phyloP scores from a whole-genome alignment of 176 grass and related monocot species.

The Rhynchospora pubera region DNA sequence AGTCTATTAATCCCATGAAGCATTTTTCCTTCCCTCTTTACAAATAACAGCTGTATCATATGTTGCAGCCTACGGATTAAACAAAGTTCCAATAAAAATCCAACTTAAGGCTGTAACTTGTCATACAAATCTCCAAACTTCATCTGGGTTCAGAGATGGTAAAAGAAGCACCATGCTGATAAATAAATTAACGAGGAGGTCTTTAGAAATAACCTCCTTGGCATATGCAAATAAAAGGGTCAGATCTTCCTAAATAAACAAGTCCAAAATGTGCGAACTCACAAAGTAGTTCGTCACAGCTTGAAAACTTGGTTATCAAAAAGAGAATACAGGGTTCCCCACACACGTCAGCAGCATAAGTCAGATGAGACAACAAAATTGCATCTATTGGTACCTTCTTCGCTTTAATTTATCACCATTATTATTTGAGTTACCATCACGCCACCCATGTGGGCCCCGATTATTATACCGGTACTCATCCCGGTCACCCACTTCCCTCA shows the following conservation, averaged over 20 bases:
- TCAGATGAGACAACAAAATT: background rate
- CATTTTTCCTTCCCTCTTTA: background rate
- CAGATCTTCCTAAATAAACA: background rate
- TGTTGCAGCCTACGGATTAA: background rate
- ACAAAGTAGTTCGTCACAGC: background rate
- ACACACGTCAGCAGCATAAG: background rate
- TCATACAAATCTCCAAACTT: background rate
- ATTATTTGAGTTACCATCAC: constrained; percentile 15
- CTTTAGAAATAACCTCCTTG: background rate
- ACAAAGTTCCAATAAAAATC: background rate
- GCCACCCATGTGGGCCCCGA: constrained; percentile 23
- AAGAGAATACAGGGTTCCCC: background rate
- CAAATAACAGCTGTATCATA: background rate
- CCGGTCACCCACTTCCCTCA: constrained; percentile 14
- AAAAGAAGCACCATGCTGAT: background rate
- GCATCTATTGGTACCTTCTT: constrained; percentile 22
- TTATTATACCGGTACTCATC: constrained; percentile 25
- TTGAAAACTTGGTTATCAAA: background rate
- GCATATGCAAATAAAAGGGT: background rate
- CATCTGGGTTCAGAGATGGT: background rate
- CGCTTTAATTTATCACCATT: constrained; percentile 22
- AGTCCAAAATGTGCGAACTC: background rate
- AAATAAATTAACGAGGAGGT: background rate
- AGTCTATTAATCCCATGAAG: background rate
- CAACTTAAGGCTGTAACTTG: background rate